A percentile compares a stretch with the other conserved stretches of the same genome.
These are phyloP conservation scores for Penicillium brasilianum DNA, from an alignment of 2,329 filamentous ascomycete genomes.

Conservation along the genomic window DNA sequence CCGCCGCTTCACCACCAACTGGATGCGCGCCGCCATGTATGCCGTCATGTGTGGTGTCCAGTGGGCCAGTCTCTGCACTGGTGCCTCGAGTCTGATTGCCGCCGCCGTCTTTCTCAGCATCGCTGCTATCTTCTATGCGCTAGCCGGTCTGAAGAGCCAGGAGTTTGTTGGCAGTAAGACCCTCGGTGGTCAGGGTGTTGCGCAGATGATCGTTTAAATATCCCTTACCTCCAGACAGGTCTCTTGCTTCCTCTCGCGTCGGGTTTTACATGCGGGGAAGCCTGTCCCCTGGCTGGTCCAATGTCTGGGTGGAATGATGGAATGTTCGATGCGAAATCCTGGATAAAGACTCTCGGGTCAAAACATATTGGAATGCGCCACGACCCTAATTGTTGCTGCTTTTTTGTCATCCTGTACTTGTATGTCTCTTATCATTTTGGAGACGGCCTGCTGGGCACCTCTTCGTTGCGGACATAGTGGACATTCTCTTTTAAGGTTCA, in stretches of 20 bases:
- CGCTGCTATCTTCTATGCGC: constrained; percentile 75
- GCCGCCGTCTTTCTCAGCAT: constrained; percentile 80
- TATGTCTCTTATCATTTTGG: constrained; percentile 23
- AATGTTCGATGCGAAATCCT: constrained; percentile 27
- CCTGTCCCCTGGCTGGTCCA: constrained; percentile 8
- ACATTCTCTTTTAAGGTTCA: neutral
- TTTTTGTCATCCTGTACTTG: constrained; percentile 29
- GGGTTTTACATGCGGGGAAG: neutral
- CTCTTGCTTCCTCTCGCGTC: constrained; percentile 9
- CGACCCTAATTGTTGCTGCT: constrained; percentile 22
- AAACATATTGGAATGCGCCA: constrained; percentile 31
- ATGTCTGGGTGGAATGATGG: constrained; percentile 23
- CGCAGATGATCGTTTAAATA: constrained; percentile 90
- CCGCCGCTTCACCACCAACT: constrained; percentile 92
- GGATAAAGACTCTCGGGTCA: constrained; percentile 21
- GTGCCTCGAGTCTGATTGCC: constrained; percentile 76
- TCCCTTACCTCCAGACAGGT: constrained; percentile 5
- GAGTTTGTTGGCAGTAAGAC: constrained; percentile 77
- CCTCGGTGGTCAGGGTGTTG: constrained; percentile 87
- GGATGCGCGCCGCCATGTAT: constrained; percentile 92
- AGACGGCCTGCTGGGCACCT: constrained; percentile 4
- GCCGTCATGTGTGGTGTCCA: constrained; percentile 78
- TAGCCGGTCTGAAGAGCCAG: constrained; percentile 52
- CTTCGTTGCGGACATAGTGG: constrained; percentile 7
- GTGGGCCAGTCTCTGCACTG: constrained; percentile 75